These are phyloP conservation scores for Rhodotorula sp. DNA, from an alignment of 1,284 basidiomycete species.

Conservation along the genomic window DNA sequence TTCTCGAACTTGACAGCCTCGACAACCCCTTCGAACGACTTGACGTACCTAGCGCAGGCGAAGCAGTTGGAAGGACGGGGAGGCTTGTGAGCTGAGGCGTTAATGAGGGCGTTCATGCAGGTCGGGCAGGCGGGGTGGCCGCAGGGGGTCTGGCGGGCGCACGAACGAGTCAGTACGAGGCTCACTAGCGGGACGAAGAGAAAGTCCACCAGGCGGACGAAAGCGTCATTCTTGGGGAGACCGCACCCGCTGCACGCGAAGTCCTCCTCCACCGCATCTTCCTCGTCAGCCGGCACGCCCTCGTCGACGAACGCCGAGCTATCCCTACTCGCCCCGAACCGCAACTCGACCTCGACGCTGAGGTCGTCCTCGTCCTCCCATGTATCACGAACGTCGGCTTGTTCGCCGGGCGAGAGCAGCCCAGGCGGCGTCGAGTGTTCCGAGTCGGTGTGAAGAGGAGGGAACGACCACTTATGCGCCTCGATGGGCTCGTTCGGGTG, in stretches of 20 bases:
- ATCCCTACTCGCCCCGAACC: background rate
- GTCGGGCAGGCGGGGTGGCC: conserved; percentile 25
- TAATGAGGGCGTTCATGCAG: conserved; percentile 36
- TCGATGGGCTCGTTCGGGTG: background rate
- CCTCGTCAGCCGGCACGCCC: background rate
- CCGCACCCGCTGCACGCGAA: conserved; percentile 24
- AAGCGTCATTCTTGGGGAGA: background rate
- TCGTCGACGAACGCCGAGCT: background rate
- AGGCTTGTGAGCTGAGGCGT: conserved; percentile 32
- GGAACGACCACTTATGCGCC: background rate
- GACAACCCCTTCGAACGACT: conserved; percentile 4
- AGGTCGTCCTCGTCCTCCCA: background rate
- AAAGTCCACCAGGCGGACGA: conserved; percentile 27
- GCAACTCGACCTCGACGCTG: background rate
- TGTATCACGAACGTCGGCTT: too few relatives aligned
- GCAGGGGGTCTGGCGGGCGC: conserved; percentile 13
- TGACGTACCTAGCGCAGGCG: conserved; percentile 12
- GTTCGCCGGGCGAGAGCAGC: too few relatives aligned
- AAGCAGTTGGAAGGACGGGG: conserved; percentile 31
- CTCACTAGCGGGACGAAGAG: background rate
- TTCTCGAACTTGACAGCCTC: background rate
- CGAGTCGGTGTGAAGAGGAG: too few relatives aligned
- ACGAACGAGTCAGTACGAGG: background rate
- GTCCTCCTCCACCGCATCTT: background rate
- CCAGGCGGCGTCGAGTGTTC: too few relatives aligned